These are phyloP conservation scores for Volutella citrinella DNA, from an alignment of 2,329 filamentous ascomycete species.

Conservation along the genomic window DNA sequence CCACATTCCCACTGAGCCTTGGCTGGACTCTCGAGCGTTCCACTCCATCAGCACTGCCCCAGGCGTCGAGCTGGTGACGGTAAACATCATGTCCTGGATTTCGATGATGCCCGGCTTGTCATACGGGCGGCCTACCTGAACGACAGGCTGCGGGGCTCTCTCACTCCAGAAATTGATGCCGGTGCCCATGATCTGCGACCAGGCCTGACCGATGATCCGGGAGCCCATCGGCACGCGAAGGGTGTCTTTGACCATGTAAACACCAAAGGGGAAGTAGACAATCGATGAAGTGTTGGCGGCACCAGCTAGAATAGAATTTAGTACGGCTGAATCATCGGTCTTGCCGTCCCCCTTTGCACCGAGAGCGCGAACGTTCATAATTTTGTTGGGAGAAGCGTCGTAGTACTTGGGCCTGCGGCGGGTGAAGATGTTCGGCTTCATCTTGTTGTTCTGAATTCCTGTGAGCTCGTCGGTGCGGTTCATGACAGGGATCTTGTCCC, in stretches of 20 bases:
- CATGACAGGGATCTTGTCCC: slow-evolving; percentile 6
- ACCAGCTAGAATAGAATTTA: slow-evolving; percentile 29
- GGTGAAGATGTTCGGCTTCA: slow-evolving; percentile 9
- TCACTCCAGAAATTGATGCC: slow-evolving; percentile 48
- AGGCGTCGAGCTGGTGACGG: slow-evolving; percentile 29
- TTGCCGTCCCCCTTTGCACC: slow-evolving; percentile 64
- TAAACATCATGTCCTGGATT: slow-evolving; percentile 61
- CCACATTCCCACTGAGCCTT: slow-evolving; percentile 50
- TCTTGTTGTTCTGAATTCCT: slow-evolving; percentile 5
- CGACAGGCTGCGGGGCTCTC: slow-evolving; percentile 49
- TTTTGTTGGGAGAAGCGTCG: slow-evolving; percentile 4
- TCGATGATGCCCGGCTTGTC: slow-evolving; percentile 60
- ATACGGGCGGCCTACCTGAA: slow-evolving; percentile 53
- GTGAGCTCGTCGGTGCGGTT: slow-evolving; percentile 4
- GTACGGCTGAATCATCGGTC: slow-evolving; percentile 56
- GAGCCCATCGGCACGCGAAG: slow-evolving; percentile 41
- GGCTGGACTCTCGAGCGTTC: slow-evolving; percentile 48
- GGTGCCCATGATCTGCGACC: slow-evolving; percentile 44
- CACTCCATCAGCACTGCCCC: slow-evolving; percentile 34
- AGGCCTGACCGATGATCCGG: slow-evolving; percentile 45
- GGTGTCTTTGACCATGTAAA: slow-evolving; percentile 44
- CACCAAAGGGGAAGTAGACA: slow-evolving; percentile 40
- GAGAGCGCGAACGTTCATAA: slow-evolving; percentile 23
- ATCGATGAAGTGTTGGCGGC: slow-evolving; percentile 29
- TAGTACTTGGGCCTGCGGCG: slow-evolving; percentile 13